phyloP scores from a whole-genome alignment of 768 basidiomycete genomes.

The Pleurotus giganteus region DNA sequence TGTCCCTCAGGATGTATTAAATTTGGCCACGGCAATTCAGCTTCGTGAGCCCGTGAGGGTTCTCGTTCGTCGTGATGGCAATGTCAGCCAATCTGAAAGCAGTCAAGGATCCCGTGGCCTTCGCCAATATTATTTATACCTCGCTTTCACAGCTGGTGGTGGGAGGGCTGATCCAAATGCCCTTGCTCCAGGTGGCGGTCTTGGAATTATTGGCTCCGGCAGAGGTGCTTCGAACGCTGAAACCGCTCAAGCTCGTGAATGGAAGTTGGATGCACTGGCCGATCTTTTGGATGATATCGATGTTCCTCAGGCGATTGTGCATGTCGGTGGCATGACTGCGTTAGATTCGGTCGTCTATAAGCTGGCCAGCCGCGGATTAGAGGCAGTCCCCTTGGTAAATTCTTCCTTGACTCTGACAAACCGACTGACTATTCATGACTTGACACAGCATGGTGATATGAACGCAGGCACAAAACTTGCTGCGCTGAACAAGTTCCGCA shows the following conservation, averaged over 20 bases:
- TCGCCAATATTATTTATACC: constrained; percentile 94
- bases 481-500: constrained; percentile 82
- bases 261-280: constrained; percentile 91
- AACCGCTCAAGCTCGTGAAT: constrained; percentile 83
- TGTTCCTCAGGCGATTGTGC: constrained; percentile 76
- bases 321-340: constrained; percentile 85
- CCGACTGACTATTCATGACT: not conserved
- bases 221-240: constrained; percentile 78
- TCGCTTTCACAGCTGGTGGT: constrained; percentile 84
- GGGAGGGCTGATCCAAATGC: constrained; percentile 59
- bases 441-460: constrained; percentile 86
- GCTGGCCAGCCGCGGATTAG: constrained; percentile 78
- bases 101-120: constrained; percentile 75
- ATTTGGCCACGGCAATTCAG: constrained; percentile 90
- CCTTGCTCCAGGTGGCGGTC: constrained; percentile 49
- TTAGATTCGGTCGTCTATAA: constrained; percentile 91
- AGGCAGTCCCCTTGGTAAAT: constrained; percentile 80
- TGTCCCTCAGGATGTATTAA: constrained; percentile 96
- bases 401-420: constrained; percentile 6
- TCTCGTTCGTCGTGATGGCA: constrained; percentile 90
- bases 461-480: constrained; percentile 77
- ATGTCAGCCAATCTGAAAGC: constrained; percentile 67
- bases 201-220: constrained; percentile 94
- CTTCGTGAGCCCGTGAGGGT: constrained; percentile 96
- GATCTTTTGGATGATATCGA: constrained; percentile 90